Conservation (phyloP, 2,329 filamentous ascomycete genomes). For the Alternaria sp. region DNA sequence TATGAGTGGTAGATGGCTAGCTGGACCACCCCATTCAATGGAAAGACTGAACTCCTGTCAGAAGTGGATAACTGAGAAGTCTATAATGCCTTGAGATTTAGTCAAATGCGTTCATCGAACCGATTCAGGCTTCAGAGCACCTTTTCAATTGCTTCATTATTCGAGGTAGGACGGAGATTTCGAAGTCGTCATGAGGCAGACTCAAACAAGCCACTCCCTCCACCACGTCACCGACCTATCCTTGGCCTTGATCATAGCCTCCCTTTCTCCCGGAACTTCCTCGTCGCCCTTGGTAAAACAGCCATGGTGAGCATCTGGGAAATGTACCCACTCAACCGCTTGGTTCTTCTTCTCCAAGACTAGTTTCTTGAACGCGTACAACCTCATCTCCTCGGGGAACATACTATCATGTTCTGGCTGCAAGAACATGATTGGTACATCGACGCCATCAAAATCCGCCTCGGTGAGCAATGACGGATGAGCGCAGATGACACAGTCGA, state of each 20-base stretch:
- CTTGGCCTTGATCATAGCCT: constrained; percentile 29
- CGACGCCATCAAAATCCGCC: constrained; percentile 24
- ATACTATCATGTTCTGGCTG: constrained; percentile 25
- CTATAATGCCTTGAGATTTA: background rate
- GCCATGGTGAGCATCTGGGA: constrained; percentile 30
- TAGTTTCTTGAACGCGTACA: constrained; percentile 21
- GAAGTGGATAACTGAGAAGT: background rate
- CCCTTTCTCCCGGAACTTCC: constrained; percentile 19
- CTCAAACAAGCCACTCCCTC: constrained; percentile 10
- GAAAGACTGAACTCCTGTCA: background rate
- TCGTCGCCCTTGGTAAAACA: constrained; percentile 28
- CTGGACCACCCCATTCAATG: background rate
- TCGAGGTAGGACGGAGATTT: background rate
- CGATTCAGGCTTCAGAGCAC: background rate
- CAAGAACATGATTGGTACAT: constrained; percentile 25
- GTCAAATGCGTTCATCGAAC: too few species aligned
- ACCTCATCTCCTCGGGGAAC: constrained; percentile 34
- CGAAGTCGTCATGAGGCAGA: background rate
- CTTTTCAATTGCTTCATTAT: background rate
- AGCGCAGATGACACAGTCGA: constrained; percentile 30
- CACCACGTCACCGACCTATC: constrained; percentile 17
- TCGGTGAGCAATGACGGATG: constrained; percentile 25
- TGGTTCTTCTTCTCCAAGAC: constrained; percentile 21
- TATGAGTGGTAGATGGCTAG: background rate
- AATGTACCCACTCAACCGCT: constrained; percentile 31